Percentiles rank a stretch among this genome's conserved stretches.
These are phyloP conservation scores for Articulospora tetracladia DNA, from an alignment of 495 filamentous ascomycete genomes.

Conservation along the genomic window DNA sequence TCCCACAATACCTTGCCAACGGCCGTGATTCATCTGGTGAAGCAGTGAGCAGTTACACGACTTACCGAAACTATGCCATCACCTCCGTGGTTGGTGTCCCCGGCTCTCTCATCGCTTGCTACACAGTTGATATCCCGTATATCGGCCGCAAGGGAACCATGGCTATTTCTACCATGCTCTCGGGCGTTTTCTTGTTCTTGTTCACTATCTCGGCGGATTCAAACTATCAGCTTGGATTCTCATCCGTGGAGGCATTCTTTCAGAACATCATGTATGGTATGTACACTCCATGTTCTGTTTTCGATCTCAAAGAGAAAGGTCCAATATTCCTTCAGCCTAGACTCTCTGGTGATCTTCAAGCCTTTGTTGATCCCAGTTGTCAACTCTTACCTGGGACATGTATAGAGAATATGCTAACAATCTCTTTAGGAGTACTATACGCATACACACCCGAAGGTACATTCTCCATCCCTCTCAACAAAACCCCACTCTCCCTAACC, in stretches of 20 bases:
- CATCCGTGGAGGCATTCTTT: slow-evolving; percentile 71
- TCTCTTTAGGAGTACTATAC: slow-evolving; percentile 84
- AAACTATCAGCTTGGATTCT: slow-evolving; percentile 62
- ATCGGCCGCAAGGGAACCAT: slow-evolving; percentile 75
- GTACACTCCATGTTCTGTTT: too few species aligned
- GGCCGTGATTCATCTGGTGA: slow-evolving; percentile 50
- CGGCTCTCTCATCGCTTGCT: slow-evolving; percentile 66
- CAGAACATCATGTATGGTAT: slow-evolving; percentile 83
- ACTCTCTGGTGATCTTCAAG: too few species aligned
- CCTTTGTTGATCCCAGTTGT: too few species aligned
- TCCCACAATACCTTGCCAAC: slow-evolving; percentile 75
- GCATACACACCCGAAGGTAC: slow-evolving; percentile 69
- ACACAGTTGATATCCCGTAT: slow-evolving; percentile 65
- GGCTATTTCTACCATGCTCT: slow-evolving; percentile 59
- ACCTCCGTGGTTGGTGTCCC: slow-evolving; percentile 69
- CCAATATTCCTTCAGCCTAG: too few species aligned
- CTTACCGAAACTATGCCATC: slow-evolving; percentile 75
- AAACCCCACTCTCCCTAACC: too few species aligned
- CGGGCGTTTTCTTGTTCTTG: slow-evolving; percentile 69
- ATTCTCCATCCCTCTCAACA: too few species aligned
- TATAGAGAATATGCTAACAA: too few species aligned
- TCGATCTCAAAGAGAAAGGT: too few species aligned
- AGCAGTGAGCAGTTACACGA: slow-evolving; percentile 43
- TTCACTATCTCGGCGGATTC: slow-evolving; percentile 38
- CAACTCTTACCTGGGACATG: too few species aligned